A percentile compares a stretch with the other conserved stretches of the same genome.
phyloP scores from a whole-genome alignment of 2,329 filamentous ascomycete species.

The Grosmannia huntii region DNA sequence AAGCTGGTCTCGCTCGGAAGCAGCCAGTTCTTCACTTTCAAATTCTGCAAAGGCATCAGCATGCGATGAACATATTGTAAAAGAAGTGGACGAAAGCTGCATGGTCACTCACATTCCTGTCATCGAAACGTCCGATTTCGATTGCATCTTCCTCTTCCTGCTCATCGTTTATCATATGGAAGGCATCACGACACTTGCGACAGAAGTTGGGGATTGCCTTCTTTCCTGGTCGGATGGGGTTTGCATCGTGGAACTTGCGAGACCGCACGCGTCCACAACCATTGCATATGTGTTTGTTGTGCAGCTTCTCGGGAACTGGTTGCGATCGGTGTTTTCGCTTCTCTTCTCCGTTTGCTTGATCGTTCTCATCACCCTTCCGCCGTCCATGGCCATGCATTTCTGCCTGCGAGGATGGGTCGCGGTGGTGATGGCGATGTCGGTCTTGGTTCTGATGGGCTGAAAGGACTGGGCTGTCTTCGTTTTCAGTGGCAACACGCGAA shows the following conservation, averaged over 20 bases:
- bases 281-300: conserved; percentile 27
- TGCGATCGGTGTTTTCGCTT: background rate
- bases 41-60: background rate
- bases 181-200: conserved; percentile 18
- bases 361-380: background rate
- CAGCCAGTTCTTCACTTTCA: background rate
- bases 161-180: conserved; percentile 4
- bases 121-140: background rate
- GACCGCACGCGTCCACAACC: conserved; percentile 28
- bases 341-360: background rate
- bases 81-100: background rate
- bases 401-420: background rate
- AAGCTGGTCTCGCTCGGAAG: conserved; percentile 3
- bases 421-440: background rate
- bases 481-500: background rate
- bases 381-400: background rate
- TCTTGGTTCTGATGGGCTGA: background rate
- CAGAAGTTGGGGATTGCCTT: conserved; percentile 22
- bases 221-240: conserved; percentile 19
- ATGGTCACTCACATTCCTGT: background rate
- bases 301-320: background rate
- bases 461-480: background rate
- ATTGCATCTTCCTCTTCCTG: background rate
- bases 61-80: too few relatives aligned
- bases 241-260: conserved; percentile 22